phyloP scores from a whole-genome alignment of 257 asterid species.

The Solanum habrochaites region DNA sequence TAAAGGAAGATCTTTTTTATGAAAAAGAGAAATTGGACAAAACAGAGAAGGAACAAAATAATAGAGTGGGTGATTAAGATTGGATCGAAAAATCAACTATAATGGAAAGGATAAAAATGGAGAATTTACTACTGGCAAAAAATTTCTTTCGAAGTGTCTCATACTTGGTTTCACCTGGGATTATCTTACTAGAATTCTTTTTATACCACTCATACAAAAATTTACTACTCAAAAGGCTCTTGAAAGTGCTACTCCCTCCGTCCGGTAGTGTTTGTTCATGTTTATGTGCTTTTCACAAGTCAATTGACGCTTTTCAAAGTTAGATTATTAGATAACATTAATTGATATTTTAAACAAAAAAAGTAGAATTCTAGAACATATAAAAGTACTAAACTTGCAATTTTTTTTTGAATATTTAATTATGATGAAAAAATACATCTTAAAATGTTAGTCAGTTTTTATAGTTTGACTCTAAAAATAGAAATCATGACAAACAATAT shows the following conservation, averaged over 20 bases:
- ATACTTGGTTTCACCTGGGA: not conserved
- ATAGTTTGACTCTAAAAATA: no score
- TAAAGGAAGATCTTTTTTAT: not conserved
- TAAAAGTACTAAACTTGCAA: no score
- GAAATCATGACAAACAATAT: no score
- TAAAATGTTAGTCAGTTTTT: no score
- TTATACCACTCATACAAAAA: not conserved
- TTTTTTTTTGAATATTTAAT: no score
- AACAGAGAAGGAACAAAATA: not conserved
- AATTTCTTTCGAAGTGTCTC: not conserved
- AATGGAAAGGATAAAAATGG: not conserved
- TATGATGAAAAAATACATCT: no score
- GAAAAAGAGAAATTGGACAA: not conserved
- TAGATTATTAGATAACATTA: no score
- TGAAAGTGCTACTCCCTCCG: not conserved
- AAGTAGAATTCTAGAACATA: no score
- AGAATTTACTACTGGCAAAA: not conserved
- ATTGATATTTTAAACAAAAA: no score
- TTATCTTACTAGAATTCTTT: not conserved
- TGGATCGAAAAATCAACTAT: not conserved
- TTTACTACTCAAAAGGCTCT: not conserved
- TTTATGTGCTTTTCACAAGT: no score
- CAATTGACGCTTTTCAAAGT: no score
- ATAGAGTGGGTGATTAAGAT: not conserved
- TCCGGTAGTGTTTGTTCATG: no score